These are phyloP conservation scores for Herpetomonas tarakana DNA, from an alignment of 208 protist genomes.

Conservation along the genomic window DNA sequence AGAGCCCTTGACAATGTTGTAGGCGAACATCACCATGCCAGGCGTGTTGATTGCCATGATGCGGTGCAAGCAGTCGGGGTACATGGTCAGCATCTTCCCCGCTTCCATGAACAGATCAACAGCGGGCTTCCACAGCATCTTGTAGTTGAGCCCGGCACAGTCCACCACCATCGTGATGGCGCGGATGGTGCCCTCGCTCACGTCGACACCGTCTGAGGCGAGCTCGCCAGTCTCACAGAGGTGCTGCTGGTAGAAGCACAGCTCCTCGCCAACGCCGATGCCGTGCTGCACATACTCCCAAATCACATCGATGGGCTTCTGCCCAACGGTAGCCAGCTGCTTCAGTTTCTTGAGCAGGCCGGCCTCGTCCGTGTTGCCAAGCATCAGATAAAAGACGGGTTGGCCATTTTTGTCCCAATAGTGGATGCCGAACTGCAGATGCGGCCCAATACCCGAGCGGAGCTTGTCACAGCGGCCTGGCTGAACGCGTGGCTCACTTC, in stretches of 20 bases:
- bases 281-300: slow-evolving; percentile 24
- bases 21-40: slow-evolving; percentile 60
- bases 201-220: slow-evolving; percentile 18
- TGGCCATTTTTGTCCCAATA: slow-evolving; percentile 37
- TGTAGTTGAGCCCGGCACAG: slow-evolving; percentile 46
- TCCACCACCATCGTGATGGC: slow-evolving; percentile 57
- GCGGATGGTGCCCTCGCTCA: slow-evolving; percentile 25
- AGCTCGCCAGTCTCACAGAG: slow-evolving; percentile 10
- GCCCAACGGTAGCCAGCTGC: slow-evolving; percentile 27
- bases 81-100: slow-evolving; percentile 30
- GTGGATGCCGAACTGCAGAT: slow-evolving; percentile 24
- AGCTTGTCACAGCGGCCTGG: slow-evolving; percentile 27
- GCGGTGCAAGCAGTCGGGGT: slow-evolving; percentile 56
- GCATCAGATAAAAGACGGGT: slow-evolving; percentile 37
- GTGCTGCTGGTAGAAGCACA: slow-evolving; percentile 20
- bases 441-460: slow-evolving; percentile 21
- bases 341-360: slow-evolving; percentile 26
- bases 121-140: slow-evolving; percentile 51
- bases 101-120: slow-evolving; percentile 44
- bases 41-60: slow-evolving; percentile 65
- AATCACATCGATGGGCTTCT: slow-evolving; percentile 24
- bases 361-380: slow-evolving; percentile 23
- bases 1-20: slow-evolving; percentile 48
- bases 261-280: slow-evolving; percentile 9
- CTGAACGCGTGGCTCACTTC: background rate